A percentile compares a stretch with the other conserved stretches of the same genome.
Evolutionary conservation across 139 green algal genomes (phyloP).

Genomic region (Closterium sp.): DNA sequence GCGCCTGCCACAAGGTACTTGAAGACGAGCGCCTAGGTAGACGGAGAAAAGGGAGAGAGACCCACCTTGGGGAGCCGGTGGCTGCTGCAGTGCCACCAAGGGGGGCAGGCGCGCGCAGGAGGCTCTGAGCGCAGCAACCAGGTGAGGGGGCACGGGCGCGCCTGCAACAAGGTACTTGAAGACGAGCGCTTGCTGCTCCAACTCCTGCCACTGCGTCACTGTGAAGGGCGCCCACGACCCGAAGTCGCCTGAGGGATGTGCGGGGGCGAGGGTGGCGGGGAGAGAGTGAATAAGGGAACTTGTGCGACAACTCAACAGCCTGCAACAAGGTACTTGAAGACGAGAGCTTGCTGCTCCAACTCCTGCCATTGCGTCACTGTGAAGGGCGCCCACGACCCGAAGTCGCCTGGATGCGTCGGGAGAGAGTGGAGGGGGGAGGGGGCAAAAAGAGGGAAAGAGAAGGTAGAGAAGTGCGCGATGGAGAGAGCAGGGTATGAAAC

Average conservation of each 20-base stretch:
- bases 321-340: constrained; percentile 18
- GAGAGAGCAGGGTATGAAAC: not conserved
- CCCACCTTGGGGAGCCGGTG: not conserved
- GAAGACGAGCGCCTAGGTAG: too few species aligned
- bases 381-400: not conserved
- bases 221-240: constrained; percentile 20
- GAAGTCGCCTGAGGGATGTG: not conserved
- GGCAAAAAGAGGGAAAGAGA: not conserved
- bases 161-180: constrained; percentile 35
- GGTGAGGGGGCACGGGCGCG: constrained; percentile 5
- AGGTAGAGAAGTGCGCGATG: not conserved
- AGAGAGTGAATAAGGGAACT: not conserved
- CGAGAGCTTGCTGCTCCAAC: constrained; percentile 21
- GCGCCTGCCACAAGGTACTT: too few species aligned
- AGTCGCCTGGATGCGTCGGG: too few species aligned
- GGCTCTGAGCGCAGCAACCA: not conserved
- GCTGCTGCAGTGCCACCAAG: not conserved
- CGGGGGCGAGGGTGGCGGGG: too few species aligned
- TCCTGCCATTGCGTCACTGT: constrained; percentile 18
- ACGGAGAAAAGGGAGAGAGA: not conserved
- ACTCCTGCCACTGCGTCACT: constrained; percentile 24
- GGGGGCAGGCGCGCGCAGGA: not conserved
- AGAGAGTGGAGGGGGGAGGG: not conserved
- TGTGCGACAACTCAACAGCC: too few species aligned
- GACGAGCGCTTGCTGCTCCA: constrained; percentile 32